A percentile compares a stretch with the other conserved stretches of the same genome.
Evolutionary conservation across 192 early-diverging fungal species (phyloP).

Genomic region (Backusella sp.): DNA sequence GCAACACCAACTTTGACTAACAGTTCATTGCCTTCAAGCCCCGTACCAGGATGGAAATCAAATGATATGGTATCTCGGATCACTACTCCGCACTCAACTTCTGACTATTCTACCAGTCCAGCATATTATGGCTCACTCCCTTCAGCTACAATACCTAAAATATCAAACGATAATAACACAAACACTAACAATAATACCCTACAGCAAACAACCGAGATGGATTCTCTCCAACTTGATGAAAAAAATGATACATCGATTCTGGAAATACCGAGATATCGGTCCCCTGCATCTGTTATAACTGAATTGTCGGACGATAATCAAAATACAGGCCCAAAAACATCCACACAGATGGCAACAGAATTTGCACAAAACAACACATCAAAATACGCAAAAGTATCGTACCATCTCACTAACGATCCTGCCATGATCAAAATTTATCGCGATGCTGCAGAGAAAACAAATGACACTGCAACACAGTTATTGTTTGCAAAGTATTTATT

Average conservation of each 20-base stretch:
- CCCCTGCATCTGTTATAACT: background rate
- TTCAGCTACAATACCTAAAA: background rate
- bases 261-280: background rate
- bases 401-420: slow-evolving; percentile 21
- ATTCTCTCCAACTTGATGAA: background rate
- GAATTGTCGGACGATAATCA: background rate
- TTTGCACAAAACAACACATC: slow-evolving; percentile 6
- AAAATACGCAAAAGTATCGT: slow-evolving; percentile 23
- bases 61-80: background rate
- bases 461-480: slow-evolving; percentile 68
- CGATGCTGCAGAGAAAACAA: slow-evolving; percentile 72
- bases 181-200: background rate
- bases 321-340: background rate
- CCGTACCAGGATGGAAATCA: background rate
- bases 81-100: background rate
- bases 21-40: background rate
- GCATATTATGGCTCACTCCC: background rate
- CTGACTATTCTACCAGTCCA: background rate
- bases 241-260: background rate
- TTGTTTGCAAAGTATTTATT: slow-evolving; percentile 77
- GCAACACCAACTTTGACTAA: background rate
- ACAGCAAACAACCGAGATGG: background rate
- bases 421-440: slow-evolving; percentile 61
- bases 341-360: background rate
- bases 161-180: background rate